These are phyloP conservation scores for Ajuga reptans DNA, from an alignment of 305 asterid genomes.

Conservation along the genomic window DNA sequence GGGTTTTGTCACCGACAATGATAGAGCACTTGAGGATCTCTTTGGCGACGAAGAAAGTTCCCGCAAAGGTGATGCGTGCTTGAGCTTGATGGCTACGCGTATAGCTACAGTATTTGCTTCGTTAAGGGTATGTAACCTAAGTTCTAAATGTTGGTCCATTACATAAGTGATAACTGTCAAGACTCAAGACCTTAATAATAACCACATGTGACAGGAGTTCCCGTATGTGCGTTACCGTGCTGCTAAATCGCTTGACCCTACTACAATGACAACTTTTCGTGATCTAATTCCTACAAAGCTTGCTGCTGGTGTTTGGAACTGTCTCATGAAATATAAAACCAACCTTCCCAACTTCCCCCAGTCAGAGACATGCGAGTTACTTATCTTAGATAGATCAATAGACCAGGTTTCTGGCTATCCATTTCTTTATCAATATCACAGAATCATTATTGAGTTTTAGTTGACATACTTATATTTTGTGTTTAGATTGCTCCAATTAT, in stretches of 20 bases:
- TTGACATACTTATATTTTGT: conserved; percentile 12
- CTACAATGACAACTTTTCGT: conserved; percentile 85
- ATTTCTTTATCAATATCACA: background rate
- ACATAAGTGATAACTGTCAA: background rate
- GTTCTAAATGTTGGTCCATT: background rate
- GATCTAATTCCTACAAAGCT: conserved; percentile 96
- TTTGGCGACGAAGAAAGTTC: conserved; percentile 90
- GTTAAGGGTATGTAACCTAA: conserved; percentile 49
- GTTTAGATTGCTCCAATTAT: conserved; percentile 88
- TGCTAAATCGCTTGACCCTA: conserved; percentile 91
- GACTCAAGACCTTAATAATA: conserved; percentile 1
- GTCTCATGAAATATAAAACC: conserved; percentile 80
- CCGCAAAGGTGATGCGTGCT: conserved; percentile 69
- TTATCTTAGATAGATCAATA: conserved; percentile 87
- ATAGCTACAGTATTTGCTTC: conserved; percentile 96
- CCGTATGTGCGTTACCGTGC: conserved; percentile 89
- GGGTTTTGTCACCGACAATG: conserved; percentile 94
- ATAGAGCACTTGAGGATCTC: conserved; percentile 89
- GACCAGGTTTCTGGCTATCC: conserved; percentile 64
- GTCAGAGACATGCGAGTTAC: conserved; percentile 94
- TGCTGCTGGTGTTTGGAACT: conserved; percentile 94
- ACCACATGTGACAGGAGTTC: conserved; percentile 68
- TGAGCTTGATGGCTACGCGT: conserved; percentile 81
- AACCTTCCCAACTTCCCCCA: conserved; percentile 76
- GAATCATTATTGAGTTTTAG: background rate